These are phyloP conservation scores for Tolypocladium tundrense DNA, from an alignment of 2,329 filamentous ascomycete genomes.

Conservation along the genomic window DNA sequence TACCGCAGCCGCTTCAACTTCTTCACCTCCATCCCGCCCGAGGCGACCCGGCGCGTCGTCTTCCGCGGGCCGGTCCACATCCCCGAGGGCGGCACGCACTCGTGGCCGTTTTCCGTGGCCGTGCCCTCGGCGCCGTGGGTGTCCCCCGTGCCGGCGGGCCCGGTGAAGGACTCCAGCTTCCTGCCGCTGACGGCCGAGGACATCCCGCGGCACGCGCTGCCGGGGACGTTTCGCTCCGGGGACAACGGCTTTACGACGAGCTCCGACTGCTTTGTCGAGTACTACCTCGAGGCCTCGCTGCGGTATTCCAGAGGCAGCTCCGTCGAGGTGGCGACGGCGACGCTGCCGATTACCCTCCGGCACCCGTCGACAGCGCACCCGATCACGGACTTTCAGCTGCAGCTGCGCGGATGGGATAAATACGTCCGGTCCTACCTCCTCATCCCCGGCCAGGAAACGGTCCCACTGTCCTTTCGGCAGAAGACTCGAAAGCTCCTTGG, in stretches of 20 bases:
- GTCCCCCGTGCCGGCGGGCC: not conserved
- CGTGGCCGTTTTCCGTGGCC: slow-evolving; percentile 18
- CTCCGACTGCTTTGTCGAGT: slow-evolving; percentile 22
- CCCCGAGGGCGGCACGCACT: not conserved
- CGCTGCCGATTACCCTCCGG: slow-evolving; percentile 12
- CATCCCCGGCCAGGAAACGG: slow-evolving; percentile 18
- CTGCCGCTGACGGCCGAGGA: slow-evolving; percentile 1
- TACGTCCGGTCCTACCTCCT: slow-evolving; percentile 14
- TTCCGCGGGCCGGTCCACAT: slow-evolving; percentile 16
- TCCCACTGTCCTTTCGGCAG: slow-evolving; percentile 19
- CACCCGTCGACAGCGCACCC: slow-evolving; percentile 3
- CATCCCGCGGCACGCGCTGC: slow-evolving; percentile 7
- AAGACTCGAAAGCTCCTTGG: slow-evolving; percentile 20
- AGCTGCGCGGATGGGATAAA: not conserved
- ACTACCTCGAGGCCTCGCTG: slow-evolving; percentile 20
- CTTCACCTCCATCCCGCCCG: slow-evolving; percentile 1
- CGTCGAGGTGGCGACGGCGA: slow-evolving; percentile 5
- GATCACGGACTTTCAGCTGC: slow-evolving; percentile 8
- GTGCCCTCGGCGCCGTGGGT: slow-evolving; percentile 10
- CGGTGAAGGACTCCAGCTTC: slow-evolving; percentile 6
- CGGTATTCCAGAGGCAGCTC: not conserved
- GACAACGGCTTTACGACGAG: not conserved
- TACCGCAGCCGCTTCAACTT: slow-evolving; percentile 16
- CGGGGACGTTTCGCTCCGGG: slow-evolving; percentile 5
- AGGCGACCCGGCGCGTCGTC: slow-evolving; percentile 5